These are phyloP conservation scores for Pichia cactophila DNA, from an alignment of 1,139 yeast species.

Conservation along the genomic window DNA sequence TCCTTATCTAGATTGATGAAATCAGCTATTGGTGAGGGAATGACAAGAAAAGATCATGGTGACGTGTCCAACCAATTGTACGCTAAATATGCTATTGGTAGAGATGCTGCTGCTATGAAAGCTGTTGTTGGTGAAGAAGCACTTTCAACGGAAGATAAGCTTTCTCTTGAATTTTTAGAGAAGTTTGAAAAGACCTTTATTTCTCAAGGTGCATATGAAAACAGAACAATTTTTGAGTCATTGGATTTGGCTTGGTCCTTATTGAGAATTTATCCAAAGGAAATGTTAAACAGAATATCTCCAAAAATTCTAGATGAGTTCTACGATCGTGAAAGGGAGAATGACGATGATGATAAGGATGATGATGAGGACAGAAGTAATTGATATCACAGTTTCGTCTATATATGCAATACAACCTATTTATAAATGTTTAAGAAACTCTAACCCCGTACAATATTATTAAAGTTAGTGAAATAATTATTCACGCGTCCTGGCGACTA, in stretches of 20 bases:
- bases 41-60: slow-evolving; percentile 99
- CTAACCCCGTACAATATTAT: no score
- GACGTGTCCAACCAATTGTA: slow-evolving; percentile 98
- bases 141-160: slow-evolving; percentile 90
- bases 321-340: slow-evolving; percentile 80
- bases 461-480: no score
- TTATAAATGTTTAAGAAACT: neutral
- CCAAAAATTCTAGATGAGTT: slow-evolving; percentile 94
- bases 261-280: slow-evolving; percentile 97
- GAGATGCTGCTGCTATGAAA: slow-evolving; percentile 99
- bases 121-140: slow-evolving; percentile 99
- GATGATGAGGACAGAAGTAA: slow-evolving; percentile 5
- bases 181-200: slow-evolving; percentile 95
- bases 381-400: neutral
- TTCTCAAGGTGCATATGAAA: slow-evolving; percentile 92
- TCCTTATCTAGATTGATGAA: slow-evolving; percentile 97
- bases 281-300: slow-evolving; percentile 94
- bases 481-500: no score
- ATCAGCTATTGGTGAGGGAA: slow-evolving; percentile 99
- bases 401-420: neutral
- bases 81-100: slow-evolving; percentile 98
- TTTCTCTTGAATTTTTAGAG: slow-evolving; percentile 93
- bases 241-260: slow-evolving; percentile 98
- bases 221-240: slow-evolving; percentile 89
- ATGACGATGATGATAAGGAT: slow-evolving; percentile 43